phyloP scores from a whole-genome alignment of 331 rosid genomes.

The Saraca asoca region DNA sequence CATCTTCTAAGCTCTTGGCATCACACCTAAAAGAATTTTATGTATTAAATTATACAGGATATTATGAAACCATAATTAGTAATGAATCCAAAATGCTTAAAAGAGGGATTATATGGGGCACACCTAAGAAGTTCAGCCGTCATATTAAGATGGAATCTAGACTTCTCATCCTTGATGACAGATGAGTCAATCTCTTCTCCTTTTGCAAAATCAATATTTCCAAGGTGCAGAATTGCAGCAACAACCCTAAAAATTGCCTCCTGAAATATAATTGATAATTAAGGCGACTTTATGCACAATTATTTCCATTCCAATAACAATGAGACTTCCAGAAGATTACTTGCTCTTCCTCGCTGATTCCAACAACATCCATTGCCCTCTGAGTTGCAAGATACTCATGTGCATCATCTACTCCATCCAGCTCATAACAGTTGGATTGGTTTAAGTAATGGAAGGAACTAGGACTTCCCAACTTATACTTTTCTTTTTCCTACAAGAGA shows the following conservation, averaged over 20 bases:
- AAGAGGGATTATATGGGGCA: conserved; percentile 33
- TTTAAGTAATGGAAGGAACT: conserved; percentile 86
- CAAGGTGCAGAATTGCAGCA: conserved; percentile 95
- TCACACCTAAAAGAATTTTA: conserved; percentile 56
- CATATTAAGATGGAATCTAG: conserved; percentile 81
- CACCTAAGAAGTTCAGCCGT: conserved; percentile 92
- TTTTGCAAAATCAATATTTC: conserved; percentile 90
- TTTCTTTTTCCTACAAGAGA: conserved; percentile 67
- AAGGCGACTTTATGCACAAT: conserved; percentile 14
- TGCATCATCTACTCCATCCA: conserved; percentile 88
- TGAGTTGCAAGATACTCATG: conserved; percentile 91
- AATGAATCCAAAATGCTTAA: conserved; percentile 29
- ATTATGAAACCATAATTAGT: conserved; percentile 15
- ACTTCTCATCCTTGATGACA: conserved; percentile 82
- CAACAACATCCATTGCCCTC: conserved; percentile 98
- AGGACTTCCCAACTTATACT: conserved; percentile 77
- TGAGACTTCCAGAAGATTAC: conserved; percentile 43
- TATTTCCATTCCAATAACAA: conserved; percentile 1
- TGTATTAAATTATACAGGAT: conserved; percentile 23
- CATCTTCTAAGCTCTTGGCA: conserved; percentile 92
- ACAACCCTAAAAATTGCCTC: conserved; percentile 88
- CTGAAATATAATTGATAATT: conserved; percentile 52
- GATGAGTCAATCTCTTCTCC: conserved; percentile 94
- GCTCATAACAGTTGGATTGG: conserved; percentile 75
- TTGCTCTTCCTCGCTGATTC: conserved; percentile 96